These are phyloP conservation scores for Pseudozyma tsukubaensis DNA, from an alignment of 1,284 basidiomycete species.

Conservation along the genomic window DNA sequence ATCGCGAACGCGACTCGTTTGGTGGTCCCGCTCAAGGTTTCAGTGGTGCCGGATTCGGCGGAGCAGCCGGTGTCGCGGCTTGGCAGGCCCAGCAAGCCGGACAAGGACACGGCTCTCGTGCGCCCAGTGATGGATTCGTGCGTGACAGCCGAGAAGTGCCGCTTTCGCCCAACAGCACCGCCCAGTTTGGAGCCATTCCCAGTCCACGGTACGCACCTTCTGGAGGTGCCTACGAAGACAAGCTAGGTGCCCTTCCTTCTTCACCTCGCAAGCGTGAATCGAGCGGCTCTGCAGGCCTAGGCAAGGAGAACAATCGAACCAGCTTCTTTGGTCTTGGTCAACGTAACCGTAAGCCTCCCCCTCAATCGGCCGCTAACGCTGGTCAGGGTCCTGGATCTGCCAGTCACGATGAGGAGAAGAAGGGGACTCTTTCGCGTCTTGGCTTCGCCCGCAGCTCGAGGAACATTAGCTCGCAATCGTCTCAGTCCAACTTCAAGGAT, in stretches of 20 bases:
- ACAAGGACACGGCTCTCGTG: slow-evolving; percentile 28
- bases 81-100: slow-evolving; percentile 56
- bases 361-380: slow-evolving; percentile 18
- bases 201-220: slow-evolving; percentile 27
- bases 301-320: slow-evolving; percentile 47
- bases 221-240: slow-evolving; percentile 35
- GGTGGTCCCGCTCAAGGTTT: slow-evolving; percentile 15
- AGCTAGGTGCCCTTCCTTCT: slow-evolving; percentile 41
- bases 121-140: slow-evolving; percentile 30
- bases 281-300: slow-evolving; percentile 30
- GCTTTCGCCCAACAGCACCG: slow-evolving; percentile 18
- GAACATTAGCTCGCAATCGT: slow-evolving; percentile 36
- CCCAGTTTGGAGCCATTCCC: slow-evolving; percentile 28
- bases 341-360: slow-evolving; percentile 56
- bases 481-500: slow-evolving; percentile 55
- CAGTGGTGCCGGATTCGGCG: slow-evolving; percentile 25
- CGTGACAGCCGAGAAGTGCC: slow-evolving; percentile 39
- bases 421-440: slow-evolving; percentile 58
- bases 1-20: slow-evolving; percentile 32
- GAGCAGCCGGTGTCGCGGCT: slow-evolving; percentile 41
- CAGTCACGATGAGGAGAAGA: slow-evolving; percentile 40
- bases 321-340: slow-evolving; percentile 61
- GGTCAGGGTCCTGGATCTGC: slow-evolving; percentile 16
- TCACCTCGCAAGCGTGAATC: slow-evolving; percentile 58
- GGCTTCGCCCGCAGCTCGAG: slow-evolving; percentile 50